Percentiles rank a stretch among this genome's conserved stretches.
Evolutionary conservation across 768 basidiomycete species (phyloP).

Genomic region (Pulveroboletus ravenelii): DNA sequence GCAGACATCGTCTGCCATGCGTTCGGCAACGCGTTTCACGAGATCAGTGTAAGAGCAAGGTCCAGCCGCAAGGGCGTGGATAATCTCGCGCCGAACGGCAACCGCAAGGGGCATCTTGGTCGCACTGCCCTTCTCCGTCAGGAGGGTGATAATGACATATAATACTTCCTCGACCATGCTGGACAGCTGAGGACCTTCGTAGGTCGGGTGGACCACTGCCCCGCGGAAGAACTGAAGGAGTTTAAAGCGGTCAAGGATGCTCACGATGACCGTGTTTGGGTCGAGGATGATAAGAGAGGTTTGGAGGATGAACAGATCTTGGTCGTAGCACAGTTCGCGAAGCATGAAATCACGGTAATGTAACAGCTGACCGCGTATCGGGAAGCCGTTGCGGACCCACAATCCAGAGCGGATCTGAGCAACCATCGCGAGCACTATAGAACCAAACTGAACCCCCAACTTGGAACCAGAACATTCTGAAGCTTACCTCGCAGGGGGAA

Average conservation of each 20-base stretch:
- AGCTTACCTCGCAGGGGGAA: conserved; percentile 80
- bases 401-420: conserved; percentile 93
- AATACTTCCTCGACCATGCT: conserved; percentile 92
- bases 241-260: conserved; percentile 87
- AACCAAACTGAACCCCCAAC: not conserved
- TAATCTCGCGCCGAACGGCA: conserved; percentile 76
- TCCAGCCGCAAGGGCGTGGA: conserved; percentile 86
- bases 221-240: conserved; percentile 78
- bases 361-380: conserved; percentile 88
- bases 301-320: conserved; percentile 89
- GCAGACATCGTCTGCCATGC: conserved; percentile 75
- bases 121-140: conserved; percentile 77
- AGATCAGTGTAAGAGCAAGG: conserved; percentile 89
- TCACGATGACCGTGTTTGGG: conserved; percentile 74
- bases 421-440: conserved; percentile 77
- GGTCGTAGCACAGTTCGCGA: conserved; percentile 94
- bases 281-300: conserved; percentile 74
- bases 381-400: conserved; percentile 97
- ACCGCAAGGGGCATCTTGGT: conserved; percentile 57
- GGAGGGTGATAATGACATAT: conserved; percentile 79
- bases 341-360: conserved; percentile 97
- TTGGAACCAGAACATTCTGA: not conserved
- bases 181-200: conserved; percentile 66
- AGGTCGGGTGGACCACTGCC: conserved; percentile 45
- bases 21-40: conserved; percentile 84